phyloP scores from a whole-genome alignment of 1,284 basidiomycete genomes.

The Puccinia hordei region DNA sequence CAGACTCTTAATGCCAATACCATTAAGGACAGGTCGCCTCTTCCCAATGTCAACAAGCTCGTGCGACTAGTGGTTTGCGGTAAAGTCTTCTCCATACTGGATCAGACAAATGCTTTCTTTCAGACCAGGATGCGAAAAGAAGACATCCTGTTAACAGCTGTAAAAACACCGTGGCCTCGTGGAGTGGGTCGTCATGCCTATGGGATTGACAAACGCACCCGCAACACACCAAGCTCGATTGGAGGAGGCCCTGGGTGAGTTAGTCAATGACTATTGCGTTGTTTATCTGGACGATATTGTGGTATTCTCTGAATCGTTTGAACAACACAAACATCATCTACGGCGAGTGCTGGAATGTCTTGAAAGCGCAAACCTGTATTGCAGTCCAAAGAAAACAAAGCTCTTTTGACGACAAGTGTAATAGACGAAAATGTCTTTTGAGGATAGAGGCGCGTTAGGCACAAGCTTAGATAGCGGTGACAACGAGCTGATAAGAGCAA shows the following conservation, averaged over 20 bases:
- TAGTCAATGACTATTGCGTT: no score
- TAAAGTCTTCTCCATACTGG: no score
- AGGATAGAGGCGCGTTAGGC: no score
- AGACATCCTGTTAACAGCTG: slow-evolving; percentile 59
- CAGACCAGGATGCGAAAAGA: slow-evolving; percentile 61
- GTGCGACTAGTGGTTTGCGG: background rate
- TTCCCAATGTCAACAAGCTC: background rate
- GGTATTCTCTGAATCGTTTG: no score
- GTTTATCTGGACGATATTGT: no score
- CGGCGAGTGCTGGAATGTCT: background rate
- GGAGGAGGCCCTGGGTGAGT: no score
- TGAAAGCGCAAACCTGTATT: background rate
- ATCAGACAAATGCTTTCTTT: no score
- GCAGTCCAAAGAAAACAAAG: slow-evolving; percentile 6
- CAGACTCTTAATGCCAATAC: background rate
- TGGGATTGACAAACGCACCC: slow-evolving; percentile 62
- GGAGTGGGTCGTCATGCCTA: slow-evolving; percentile 61
- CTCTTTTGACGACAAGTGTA: background rate
- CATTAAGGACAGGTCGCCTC: background rate
- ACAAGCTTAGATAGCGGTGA: no score
- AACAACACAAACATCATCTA: background rate
- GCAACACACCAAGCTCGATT: slow-evolving; percentile 52
- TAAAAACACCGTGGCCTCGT: slow-evolving; percentile 60
- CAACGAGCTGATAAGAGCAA: no score
- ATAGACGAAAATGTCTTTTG: no score